A percentile compares a stretch with the other conserved stretches of the same genome.
phyloP scores from a whole-genome alignment of 2,329 filamentous ascomycete genomes.

The Ophiostoma piceae region DNA sequence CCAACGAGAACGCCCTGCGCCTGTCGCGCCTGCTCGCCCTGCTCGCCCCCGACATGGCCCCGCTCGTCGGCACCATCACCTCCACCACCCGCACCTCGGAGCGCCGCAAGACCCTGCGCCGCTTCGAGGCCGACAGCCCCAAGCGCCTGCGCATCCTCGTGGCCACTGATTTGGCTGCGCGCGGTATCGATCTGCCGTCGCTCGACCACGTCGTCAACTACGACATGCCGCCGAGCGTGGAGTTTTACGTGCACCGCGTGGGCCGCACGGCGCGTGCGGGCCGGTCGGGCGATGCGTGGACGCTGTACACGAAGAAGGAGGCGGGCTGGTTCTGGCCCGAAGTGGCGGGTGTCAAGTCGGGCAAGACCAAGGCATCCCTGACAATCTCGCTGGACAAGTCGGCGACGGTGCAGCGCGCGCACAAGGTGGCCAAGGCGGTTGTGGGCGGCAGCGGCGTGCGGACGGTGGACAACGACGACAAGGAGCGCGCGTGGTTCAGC shows the following conservation, averaged over 20 bases:
- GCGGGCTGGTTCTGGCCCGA: constrained; percentile 89
- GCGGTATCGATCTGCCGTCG: constrained; percentile 76
- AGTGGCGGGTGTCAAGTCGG: constrained; percentile 49
- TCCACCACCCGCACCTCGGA: constrained; percentile 70
- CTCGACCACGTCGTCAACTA: constrained; percentile 90
- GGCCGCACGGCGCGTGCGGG: constrained; percentile 85
- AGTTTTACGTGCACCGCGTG: constrained; percentile 84
- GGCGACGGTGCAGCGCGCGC: constrained; percentile 36
- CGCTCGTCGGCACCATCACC: constrained; percentile 63
- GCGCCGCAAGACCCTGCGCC: constrained; percentile 60
- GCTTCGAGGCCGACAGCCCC: constrained; percentile 52
- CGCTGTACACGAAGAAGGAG: constrained; percentile 74
- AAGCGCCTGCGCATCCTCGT: constrained; percentile 66
- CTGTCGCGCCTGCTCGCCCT: constrained; percentile 72
- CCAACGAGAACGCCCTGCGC: constrained; percentile 80
- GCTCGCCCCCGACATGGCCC: constrained; percentile 54
- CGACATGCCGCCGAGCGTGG: constrained; percentile 75
- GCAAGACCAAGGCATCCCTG: not conserved
- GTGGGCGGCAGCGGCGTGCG: constrained; percentile 30
- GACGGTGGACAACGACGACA: constrained; percentile 5
- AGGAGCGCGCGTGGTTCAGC: constrained; percentile 36
- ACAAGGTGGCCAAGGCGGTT: constrained; percentile 45
- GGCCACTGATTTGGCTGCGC: constrained; percentile 87
- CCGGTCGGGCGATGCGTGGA: constrained; percentile 73
- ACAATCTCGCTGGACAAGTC: constrained; percentile 28